Percentiles rank a stretch among this genome's conserved stretches.
Conservation (phyloP, 306 rosid genomes). For the Nissolia schottii region DNA sequence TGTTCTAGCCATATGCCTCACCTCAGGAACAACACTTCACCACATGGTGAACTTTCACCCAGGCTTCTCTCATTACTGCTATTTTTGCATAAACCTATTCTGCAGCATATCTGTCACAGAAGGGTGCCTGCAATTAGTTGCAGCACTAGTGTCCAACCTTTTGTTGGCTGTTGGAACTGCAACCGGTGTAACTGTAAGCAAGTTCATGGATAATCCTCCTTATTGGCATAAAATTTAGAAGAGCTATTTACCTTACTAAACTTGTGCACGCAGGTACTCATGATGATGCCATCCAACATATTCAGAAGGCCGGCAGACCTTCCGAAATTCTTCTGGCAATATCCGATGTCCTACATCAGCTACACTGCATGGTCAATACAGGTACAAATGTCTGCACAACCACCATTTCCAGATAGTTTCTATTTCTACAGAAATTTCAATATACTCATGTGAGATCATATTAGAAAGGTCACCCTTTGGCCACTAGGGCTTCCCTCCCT, state of each 20-base stretch:
- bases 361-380: constrained; percentile 45
- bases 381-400: not conserved
- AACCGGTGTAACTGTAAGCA: constrained; percentile 38
- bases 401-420: not conserved
- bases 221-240: not conserved
- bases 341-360: constrained; percentile 56
- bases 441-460: no score
- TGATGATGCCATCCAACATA: constrained; percentile 47
- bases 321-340: constrained; percentile 52
- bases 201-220: not conserved
- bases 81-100: constrained; percentile 43
- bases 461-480: no score
- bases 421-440: no score
- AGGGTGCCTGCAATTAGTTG: constrained; percentile 30
- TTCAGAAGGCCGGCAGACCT: constrained; percentile 34
- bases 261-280: constrained; percentile 29
- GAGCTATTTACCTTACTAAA: not conserved
- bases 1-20: constrained; percentile 32
- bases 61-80: constrained; percentile 34
- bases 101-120: constrained; percentile 38
- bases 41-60: constrained; percentile 46
- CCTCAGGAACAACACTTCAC: constrained; percentile 42
- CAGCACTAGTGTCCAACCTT: constrained; percentile 38
- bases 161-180: constrained; percentile 36
- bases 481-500: no score